These are phyloP conservation scores for Xylaria sp. DNA, from an alignment of 2,329 filamentous ascomycete species.

Conservation along the genomic window DNA sequence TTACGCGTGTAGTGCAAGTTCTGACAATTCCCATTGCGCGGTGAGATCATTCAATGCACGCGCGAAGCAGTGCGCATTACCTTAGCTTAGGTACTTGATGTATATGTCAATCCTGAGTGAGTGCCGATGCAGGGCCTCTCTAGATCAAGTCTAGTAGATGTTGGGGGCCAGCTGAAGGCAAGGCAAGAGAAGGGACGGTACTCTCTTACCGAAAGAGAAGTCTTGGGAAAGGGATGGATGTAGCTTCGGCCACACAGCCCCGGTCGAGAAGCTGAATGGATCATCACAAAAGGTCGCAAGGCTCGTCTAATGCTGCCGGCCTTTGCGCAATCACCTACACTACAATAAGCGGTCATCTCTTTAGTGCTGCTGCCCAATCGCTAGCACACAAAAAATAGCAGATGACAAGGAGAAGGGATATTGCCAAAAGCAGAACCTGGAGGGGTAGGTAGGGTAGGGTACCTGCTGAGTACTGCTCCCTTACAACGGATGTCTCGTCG, in stretches of 20 bases:
- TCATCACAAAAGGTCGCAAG: conserved; percentile 30
- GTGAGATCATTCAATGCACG: conserved; percentile 14
- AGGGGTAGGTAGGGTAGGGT: conserved; percentile 8
- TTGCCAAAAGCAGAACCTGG: conserved; percentile 28
- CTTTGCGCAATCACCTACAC: conserved; percentile 13
- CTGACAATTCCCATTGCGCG: conserved; percentile 12
- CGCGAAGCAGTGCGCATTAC: not conserved
- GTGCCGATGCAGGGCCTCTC: conserved; percentile 24
- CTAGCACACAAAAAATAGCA: conserved; percentile 21
- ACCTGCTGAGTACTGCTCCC: conserved; percentile 4
- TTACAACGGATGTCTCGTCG: conserved; percentile 22
- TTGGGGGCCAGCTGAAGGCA: conserved; percentile 48
- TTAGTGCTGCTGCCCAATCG: conserved; percentile 22
- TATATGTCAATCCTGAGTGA: conserved; percentile 11
- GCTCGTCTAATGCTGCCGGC: conserved; percentile 26
- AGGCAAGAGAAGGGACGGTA: conserved; percentile 41
- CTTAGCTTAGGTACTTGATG: not conserved
- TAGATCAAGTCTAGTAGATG: conserved; percentile 11
- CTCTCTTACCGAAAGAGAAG: conserved; percentile 27
- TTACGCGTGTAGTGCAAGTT: conserved; percentile 6
- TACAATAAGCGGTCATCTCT: conserved; percentile 31
- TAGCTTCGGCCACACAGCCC: conserved; percentile 34
- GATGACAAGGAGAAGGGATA: conserved; percentile 27
- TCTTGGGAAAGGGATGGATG: conserved; percentile 15
- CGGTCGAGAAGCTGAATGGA: conserved; percentile 34